Percentiles rank a stretch among this genome's conserved stretches.
These are phyloP conservation scores for Balamuthia mandrillaris DNA, from an alignment of 208 protist species.

Conservation along the genomic window DNA sequence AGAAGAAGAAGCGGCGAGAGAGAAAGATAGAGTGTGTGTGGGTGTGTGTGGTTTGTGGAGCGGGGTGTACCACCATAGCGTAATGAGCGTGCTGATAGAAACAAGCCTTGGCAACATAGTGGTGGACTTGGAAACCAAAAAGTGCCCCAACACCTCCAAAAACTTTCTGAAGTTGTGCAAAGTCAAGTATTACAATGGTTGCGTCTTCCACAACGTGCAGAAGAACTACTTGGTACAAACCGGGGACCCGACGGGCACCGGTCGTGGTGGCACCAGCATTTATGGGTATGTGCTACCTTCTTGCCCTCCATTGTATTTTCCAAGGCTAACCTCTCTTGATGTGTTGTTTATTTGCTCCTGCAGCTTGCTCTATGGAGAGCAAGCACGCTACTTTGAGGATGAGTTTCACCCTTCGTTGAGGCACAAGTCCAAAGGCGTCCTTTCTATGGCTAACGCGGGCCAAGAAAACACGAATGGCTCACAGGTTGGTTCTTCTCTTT, in stretches of 20 bases:
- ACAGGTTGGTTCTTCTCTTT: conserved; percentile 42
- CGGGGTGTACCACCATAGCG: no score
- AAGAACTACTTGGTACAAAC: conserved; percentile 80
- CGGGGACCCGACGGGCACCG: conserved; percentile 77
- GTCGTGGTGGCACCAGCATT: conserved; percentile 70
- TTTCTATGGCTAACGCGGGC: conserved; percentile 72
- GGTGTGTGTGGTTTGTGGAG: no score
- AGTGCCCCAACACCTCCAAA: conserved; percentile 71
- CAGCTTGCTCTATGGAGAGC: conserved; percentile 63
- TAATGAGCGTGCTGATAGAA: conserved; percentile 86
- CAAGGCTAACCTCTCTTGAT: no score
- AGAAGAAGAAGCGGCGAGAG: no score
- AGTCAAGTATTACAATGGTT: conserved; percentile 90
- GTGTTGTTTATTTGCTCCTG: not conserved
- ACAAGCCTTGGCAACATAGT: conserved; percentile 83
- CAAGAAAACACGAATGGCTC: conserved; percentile 71
- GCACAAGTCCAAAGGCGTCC: conserved; percentile 59
- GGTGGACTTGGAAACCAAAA: conserved; percentile 80
- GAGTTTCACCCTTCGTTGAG: conserved; percentile 64
- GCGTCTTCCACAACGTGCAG: conserved; percentile 80
- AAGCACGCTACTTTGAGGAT: conserved; percentile 75
- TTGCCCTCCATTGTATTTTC: not conserved
- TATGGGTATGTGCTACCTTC: conserved; percentile 50
- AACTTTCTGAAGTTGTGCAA: conserved; percentile 93
- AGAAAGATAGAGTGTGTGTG: no score